phyloP scores from a whole-genome alignment of 495 filamentous ascomycete species.

The Penicillium dipodomyicola region DNA sequence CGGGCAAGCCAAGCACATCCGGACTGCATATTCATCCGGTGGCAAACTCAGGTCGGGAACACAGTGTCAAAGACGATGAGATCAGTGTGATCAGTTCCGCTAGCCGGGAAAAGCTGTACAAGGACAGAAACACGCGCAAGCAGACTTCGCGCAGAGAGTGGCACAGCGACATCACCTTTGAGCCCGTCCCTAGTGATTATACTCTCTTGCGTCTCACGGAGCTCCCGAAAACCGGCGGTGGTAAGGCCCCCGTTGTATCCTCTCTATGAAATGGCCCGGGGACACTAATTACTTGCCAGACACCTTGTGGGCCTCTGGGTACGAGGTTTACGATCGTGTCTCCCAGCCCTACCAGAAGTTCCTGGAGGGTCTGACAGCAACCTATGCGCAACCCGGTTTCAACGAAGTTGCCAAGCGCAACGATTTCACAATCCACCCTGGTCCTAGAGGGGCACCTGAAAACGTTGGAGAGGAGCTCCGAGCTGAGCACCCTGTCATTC shows the following conservation, averaged over 20 bases:
- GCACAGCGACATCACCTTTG: constrained; percentile 74
- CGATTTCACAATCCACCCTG: constrained; percentile 55
- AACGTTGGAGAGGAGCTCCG: constrained; percentile 62
- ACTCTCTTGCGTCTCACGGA: constrained; percentile 60
- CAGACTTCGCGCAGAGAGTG: constrained; percentile 41
- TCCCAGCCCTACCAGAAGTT: constrained; percentile 62
- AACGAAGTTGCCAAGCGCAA: constrained; percentile 53
- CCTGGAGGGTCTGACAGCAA: constrained; percentile 66
- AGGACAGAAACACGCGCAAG: constrained; percentile 25
- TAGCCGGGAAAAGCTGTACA: constrained; percentile 57
- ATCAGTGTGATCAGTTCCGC: constrained; percentile 70
- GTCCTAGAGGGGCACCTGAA: constrained; percentile 60
- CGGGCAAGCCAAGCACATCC: constrained; percentile 65
- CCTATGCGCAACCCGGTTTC: constrained; percentile 62
- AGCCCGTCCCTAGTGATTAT: constrained; percentile 68
- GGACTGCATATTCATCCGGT: constrained; percentile 73
- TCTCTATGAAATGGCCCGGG: neutral
- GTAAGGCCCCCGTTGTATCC: constrained; percentile 30
- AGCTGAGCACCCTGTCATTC: constrained; percentile 68
- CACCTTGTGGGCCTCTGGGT: constrained; percentile 73
- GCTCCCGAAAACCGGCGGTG: constrained; percentile 68
- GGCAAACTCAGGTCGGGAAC: constrained; percentile 58
- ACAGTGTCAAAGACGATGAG: constrained; percentile 61
- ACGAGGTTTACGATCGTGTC: constrained; percentile 76
- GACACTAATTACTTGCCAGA: constrained; percentile 37